Percentiles rank a stretch among this genome's conserved stretches.
These are phyloP conservation scores for Nemania bipapillata DNA, from an alignment of 2,329 filamentous ascomycete species.

Conservation along the genomic window DNA sequence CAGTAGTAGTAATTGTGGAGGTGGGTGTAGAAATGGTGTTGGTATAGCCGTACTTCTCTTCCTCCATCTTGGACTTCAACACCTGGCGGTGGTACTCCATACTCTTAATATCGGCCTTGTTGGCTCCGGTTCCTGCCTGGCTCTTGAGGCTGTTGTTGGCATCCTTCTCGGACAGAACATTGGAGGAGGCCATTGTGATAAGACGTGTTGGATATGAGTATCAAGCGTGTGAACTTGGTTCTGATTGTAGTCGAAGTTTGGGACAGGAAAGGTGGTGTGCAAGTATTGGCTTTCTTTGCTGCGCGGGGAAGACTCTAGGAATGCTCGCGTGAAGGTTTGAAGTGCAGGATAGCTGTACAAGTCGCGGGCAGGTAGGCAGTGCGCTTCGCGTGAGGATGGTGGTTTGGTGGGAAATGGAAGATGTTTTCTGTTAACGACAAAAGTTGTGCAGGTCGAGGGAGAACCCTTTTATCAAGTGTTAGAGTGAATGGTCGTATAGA, in stretches of 20 bases:
- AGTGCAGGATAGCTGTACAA: neutral
- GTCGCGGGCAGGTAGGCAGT: neutral
- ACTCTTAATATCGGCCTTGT: conserved; percentile 66
- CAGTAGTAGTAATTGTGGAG: neutral
- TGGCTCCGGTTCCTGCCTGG: conserved; percentile 49
- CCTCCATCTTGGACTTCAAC: conserved; percentile 75
- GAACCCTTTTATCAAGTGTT: conserved; percentile 31
- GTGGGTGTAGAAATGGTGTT: conserved; percentile 22
- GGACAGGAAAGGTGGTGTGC: neutral
- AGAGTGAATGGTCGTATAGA: neutral
- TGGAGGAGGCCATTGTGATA: conserved; percentile 63
- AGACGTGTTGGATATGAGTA: neutral
- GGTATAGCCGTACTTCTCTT: conserved; percentile 64
- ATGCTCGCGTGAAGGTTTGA: conserved; percentile 24
- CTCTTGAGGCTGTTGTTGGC: conserved; percentile 63
- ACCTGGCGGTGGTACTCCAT: conserved; percentile 83
- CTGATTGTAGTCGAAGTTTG: neutral
- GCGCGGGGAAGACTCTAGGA: neutral
- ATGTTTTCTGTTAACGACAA: neutral
- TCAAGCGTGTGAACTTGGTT: neutral
- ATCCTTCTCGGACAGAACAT: conserved; percentile 73
- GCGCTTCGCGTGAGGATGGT: neutral
- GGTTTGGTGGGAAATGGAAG: neutral
- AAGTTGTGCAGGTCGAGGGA: conserved; percentile 54
- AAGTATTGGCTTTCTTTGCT: conserved; percentile 1